Evolutionary conservation across 345 rosid species (phyloP).

Genomic region (Cochlearia excelsa): DNA sequence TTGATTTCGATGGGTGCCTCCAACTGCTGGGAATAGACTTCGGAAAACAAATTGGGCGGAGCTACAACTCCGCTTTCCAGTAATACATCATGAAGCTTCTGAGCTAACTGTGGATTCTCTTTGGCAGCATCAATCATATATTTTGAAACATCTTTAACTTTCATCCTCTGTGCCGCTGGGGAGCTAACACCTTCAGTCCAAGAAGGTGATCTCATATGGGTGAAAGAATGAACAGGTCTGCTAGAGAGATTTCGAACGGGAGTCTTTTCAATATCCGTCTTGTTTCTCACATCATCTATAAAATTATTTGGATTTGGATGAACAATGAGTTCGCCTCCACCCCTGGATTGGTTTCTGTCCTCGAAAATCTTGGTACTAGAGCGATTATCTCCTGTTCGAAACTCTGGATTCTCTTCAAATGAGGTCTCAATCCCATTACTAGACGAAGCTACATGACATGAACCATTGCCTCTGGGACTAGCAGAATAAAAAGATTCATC

Average conservation of each 20-base stretch:
- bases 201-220: slow-evolving; percentile 81
- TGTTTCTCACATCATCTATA: slow-evolving; percentile 8
- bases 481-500: slow-evolving; percentile 55
- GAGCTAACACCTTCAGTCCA: slow-evolving; percentile 98
- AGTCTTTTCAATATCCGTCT: slow-evolving; percentile 19
- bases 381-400: slow-evolving; percentile 46
- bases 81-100: slow-evolving; percentile 89
- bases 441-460: slow-evolving; percentile 59
- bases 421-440: slow-evolving; percentile 61
- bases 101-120: slow-evolving; percentile 89
- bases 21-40: slow-evolving; percentile 50
- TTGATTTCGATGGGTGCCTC: slow-evolving; percentile 45
- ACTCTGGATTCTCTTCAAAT: slow-evolving; percentile 50
- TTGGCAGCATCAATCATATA: slow-evolving; percentile 97
- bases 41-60: slow-evolving; percentile 79
- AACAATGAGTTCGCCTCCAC: slow-evolving; percentile 37
- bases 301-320: slow-evolving; percentile 31
- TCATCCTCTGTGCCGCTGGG: slow-evolving; percentile 78
- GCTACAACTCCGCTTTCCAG: slow-evolving; percentile 93
- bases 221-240: slow-evolving; percentile 51
- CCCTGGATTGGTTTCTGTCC: slow-evolving; percentile 41
- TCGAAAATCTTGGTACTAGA: slow-evolving; percentile 37
- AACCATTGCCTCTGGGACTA: slow-evolving; percentile 53
- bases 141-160: slow-evolving; percentile 90
- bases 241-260: slow-evolving; percentile 41